Conservation (phyloP, 768 basidiomycete genomes). For the Phaeotremella skinneri region DNA sequence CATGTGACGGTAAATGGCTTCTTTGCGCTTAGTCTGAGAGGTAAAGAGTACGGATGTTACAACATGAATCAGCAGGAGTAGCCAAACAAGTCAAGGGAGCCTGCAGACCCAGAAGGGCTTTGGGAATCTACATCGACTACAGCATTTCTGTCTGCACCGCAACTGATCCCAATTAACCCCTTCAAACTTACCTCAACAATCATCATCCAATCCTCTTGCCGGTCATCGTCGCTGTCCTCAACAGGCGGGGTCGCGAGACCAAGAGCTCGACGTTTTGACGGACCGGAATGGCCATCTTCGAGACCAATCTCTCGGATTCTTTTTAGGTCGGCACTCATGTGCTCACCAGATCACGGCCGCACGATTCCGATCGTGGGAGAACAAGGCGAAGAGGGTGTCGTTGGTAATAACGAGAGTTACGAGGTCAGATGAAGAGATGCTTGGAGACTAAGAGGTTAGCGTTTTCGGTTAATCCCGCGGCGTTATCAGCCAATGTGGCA, state of each 20-base stretch:
- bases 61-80: too few species aligned
- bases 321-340: slow-evolving; percentile 47
- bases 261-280: slow-evolving; percentile 32
- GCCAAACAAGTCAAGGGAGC: too few species aligned
- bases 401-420: neutral
- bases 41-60: slow-evolving; percentile 3
- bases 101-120: too few species aligned
- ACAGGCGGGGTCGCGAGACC: slow-evolving; percentile 13
- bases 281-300: slow-evolving; percentile 29
- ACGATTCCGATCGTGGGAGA: neutral
- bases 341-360: neutral
- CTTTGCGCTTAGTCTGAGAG: slow-evolving; percentile 33
- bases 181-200: slow-evolving; percentile 45
- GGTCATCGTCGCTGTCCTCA: slow-evolving; percentile 22
- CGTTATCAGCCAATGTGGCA: slow-evolving; percentile 17
- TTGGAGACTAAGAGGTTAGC: neutral
- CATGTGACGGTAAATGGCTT: slow-evolving; percentile 50
- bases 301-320: slow-evolving; percentile 36
- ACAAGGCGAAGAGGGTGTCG: neutral
- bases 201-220: slow-evolving; percentile 42
- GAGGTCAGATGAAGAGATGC: neutral
- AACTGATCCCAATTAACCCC: too few species aligned
- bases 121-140: too few species aligned
- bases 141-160: too few species aligned
- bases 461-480: slow-evolving; percentile 12